Evolutionary conservation across 805 yeast genomes (phyloP), one percentile per base, ranked within the genome.

Genomic region (Citeromyces nyonsensis): DNA sequence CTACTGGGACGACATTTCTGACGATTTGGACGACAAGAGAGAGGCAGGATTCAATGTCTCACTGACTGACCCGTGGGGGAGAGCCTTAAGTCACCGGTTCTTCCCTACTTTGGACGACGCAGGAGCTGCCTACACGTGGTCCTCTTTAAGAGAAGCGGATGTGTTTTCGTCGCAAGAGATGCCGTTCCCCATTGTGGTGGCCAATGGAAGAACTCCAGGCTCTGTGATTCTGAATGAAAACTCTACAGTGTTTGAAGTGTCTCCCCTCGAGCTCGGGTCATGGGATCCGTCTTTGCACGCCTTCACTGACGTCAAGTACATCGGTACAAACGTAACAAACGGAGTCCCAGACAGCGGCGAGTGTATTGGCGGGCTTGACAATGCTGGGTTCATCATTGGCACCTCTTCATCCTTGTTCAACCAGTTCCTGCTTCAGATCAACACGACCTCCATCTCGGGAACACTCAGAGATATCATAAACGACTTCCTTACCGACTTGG

Each of bases 331-430:
- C 2, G 44, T 73, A 7, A 36, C 38, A 15, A 51, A 59, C 30
- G 81, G 81, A 0, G 38, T 35, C 8, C 56, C 73, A 1, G 38
- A 44, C 27, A 54, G 56, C 10, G 45, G 49, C 8, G 41, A 42
- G 3, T 85, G 95, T 54, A 54, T 69, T 36, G 66, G 57, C 3
- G 86, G 88, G 3, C 75, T 66, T 37, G 95, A 85, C 51, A 82
- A 82, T 43, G 75, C 81, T 6, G 93, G 94, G 5, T 85, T 71
- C 46, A 56, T 81, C 24, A 58, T 82, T 55, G 95, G 93, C 26
- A 75, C 94, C 5, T 81, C 94, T 2, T 78, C 94, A 2, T 63
- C 88, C 1, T 53, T 84, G 31, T 84, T 84, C 60, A 83, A 80
- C 48, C 73, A 72, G 48, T 59, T 76, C 33, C 46, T 81, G 12